Base-by-base conservation (phyloP, 768 basidiomycete species). In the Tremella fuciformis region DNA sequence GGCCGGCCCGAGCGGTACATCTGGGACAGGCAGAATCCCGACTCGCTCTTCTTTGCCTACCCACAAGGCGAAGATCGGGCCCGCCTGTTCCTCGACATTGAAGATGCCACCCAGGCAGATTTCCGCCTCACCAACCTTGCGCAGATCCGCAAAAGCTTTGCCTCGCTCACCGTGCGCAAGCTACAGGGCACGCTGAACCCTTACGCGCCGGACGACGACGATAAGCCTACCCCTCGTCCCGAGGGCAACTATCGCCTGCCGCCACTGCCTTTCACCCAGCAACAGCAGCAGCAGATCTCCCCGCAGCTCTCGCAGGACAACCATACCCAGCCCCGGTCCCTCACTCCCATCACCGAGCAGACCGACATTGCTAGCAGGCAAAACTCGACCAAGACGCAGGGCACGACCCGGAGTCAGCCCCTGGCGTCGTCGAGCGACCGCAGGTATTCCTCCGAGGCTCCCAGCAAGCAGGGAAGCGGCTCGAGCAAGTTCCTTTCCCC, bases 41-140 rank as follows among this genome's bases (percentile, higher is more conserved):
- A 76, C 8, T 90, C 89, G 9, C 82, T 94, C 76, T 92, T 97
- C 86, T 98, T 93, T 76, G 91, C 86, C 0, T 96, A 97, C 74
- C 93, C 94, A 7, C 85, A 89, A 49, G 92, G 91, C 0, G 84
- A 87, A 3, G 79, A 84, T 58, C 87, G 85, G 77, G 88, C 91
- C 89, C 82, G 84, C 53, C 83, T 96, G 19, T 96, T 97, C 81
- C 81, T 96, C 55, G 88, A 91, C 57, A 85, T 91, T 53, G 90
- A 91, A 64, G 77, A 84, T 15, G 90, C 88, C 11, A 86, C 91
- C 74, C 9, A 34, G 19, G 42, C 66, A 7, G 69, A 73, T 38
- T 73, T 68, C 58, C 66, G 71, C 0, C 55, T 55, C 16, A 57
- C 57, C 15, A 63, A 63, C 44, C 66, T 73, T 3, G 53, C 68